Percentiles rank a stretch among this genome's conserved stretches.
Evolutionary conservation across 176 grass and related monocot genomes (phyloP).

Genomic region (Aegilops umbellulata): DNA sequence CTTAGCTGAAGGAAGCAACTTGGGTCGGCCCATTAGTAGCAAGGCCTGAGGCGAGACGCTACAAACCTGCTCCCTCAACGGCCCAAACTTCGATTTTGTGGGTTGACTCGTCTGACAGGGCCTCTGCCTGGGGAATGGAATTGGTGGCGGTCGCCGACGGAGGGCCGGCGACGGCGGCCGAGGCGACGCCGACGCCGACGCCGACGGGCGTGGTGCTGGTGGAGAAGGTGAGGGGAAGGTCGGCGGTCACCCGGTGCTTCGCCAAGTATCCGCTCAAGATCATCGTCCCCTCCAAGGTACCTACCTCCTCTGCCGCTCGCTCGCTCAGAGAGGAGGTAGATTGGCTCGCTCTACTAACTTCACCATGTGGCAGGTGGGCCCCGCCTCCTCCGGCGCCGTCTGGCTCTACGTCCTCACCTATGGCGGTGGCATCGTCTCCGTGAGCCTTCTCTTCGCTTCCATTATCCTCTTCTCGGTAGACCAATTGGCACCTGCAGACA

Average conservation of each 20-base stretch:
- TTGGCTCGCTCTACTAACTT: not conserved
- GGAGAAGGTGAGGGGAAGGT: slow-evolving; percentile 79
- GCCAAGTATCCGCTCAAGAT: slow-evolving; percentile 88
- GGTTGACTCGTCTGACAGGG: not conserved
- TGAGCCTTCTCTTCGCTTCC: slow-evolving; percentile 20
- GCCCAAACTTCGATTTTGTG: not conserved
- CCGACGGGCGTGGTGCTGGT: slow-evolving; percentile 61
- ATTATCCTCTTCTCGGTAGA: not conserved
- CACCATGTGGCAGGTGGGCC: slow-evolving; percentile 33
- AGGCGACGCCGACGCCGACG: not conserved
- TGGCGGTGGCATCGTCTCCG: slow-evolving; percentile 94
- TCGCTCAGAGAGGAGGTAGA: not conserved
- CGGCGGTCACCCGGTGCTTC: slow-evolving; percentile 73
- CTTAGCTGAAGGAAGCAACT: too few species aligned
- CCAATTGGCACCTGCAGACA: not conserved
- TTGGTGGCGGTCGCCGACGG: not conserved
- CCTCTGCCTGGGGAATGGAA: not conserved
- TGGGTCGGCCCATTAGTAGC: too few species aligned
- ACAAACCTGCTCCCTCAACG: not conserved
- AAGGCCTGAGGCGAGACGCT: too few species aligned
- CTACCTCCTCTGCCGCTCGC: too few species aligned
- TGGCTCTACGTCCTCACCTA: slow-evolving; percentile 91
- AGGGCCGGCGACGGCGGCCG: not conserved
- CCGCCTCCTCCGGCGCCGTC: slow-evolving; percentile 44
- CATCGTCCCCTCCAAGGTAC: slow-evolving; percentile 78